These are phyloP conservation scores for Ophiostoma sp. DNA, from an alignment of 2,329 filamentous ascomycete species.

Conservation along the genomic window DNA sequence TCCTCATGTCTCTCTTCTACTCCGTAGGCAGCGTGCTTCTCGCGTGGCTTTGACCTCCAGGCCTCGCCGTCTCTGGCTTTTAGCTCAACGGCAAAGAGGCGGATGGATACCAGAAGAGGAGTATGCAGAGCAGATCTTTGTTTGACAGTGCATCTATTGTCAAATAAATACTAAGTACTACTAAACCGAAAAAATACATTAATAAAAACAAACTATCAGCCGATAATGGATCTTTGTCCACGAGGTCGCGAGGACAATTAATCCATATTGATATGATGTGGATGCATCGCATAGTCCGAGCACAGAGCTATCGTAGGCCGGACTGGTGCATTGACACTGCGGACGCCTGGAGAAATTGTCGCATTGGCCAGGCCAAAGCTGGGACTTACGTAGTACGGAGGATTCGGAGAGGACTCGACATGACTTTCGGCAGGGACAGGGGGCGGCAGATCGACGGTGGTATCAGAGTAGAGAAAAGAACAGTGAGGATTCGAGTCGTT, in stretches of 20 bases:
- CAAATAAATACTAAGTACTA: background rate
- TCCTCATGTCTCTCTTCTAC: background rate
- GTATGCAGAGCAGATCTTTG: background rate
- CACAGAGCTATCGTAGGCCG: conserved; percentile 8
- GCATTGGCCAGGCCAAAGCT: background rate
- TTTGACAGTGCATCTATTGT: background rate
- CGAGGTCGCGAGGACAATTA: background rate
- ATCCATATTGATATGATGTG: background rate
- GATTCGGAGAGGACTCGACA: background rate
- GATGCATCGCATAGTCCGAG: background rate
- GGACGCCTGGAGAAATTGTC: background rate
- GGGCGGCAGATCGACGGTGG: conserved; percentile 12
- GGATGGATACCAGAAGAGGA: conserved; percentile 3
- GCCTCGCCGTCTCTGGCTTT: background rate
- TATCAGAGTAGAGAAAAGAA: background rate
- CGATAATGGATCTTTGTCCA: background rate
- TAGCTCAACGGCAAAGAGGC: background rate
- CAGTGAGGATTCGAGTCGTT: too few species aligned
- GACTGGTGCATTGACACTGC: background rate
- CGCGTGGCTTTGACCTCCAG: background rate
- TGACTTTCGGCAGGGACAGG: conserved; percentile 17
- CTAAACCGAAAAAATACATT: background rate
- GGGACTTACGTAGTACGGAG: background rate
- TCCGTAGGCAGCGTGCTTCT: too few species aligned
- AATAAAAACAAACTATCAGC: background rate